Evolutionary conservation across 352 stramenopile genomes (phyloP), one percentile per base, ranked within the genome.

Genomic region (Phytophthora sansomeana): DNA sequence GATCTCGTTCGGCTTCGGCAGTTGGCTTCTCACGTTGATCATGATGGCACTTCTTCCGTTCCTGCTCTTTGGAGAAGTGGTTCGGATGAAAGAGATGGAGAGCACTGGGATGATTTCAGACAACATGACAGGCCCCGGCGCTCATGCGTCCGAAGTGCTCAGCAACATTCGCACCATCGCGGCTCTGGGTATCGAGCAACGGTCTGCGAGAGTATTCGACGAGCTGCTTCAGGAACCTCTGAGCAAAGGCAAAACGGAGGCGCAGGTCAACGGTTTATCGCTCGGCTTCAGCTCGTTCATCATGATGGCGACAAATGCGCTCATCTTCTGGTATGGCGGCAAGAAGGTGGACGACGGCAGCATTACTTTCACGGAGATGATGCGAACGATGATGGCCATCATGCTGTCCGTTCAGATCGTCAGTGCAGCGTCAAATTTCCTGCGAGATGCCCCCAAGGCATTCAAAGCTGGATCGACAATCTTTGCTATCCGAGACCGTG

Each of bases 1-100:
- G 0, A 85, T 95, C 19, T 89, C 87, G 21, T 89, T 94, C 33
- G 67, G 78, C 2, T 63, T 81, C 13, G 85, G 81, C 6, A 87
- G 77, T 36, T 95, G 86, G 85, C 41, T 91, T 11, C 60, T 97
- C 6, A 85, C 81, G 2, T 52, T 93, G 1, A 72, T 95, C 46
- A 85, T 94, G 72, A 43, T 89, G 24, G 70, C 75, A 3, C 42
- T 91, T 1, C 70, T 94, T 7, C 89, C 89, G 0, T 51, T 94
- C 21, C 35, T 97, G 13, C 47, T 92, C 6, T 29, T 88, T 11
- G 73, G 74, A 2, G 51, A 81, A 1, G 36, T 81, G 0, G 51
- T 70, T 0, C 81, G 79, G 4, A 74, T 72, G 30, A 75, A 72
- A 17, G 58, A 86, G 17, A 79, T 89, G 42, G 43, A 76, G 16